Percentiles rank a stretch among this genome's conserved stretches.
Evolutionary conservation across 495 filamentous ascomycete species (phyloP).

Genomic region (Durotheca rogersii): DNA sequence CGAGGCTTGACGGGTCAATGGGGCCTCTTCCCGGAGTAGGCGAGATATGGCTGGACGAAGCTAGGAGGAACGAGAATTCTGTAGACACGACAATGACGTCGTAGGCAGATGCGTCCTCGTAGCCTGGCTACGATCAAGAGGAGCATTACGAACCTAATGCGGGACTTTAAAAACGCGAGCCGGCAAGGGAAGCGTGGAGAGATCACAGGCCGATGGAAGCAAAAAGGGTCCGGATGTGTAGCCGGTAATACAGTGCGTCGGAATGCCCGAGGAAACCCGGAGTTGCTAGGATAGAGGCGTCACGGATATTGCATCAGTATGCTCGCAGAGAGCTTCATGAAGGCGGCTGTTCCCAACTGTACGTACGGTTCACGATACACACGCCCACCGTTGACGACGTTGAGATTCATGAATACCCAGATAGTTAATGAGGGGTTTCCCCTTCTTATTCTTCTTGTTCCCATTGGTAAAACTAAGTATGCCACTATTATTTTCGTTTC

Average conservation of each 20-base stretch:
- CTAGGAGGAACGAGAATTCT: background rate
- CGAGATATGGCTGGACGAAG: conserved; percentile 27
- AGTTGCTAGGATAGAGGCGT: conserved; percentile 29
- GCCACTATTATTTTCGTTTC: no score
- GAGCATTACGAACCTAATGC: background rate
- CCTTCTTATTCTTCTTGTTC: no score
- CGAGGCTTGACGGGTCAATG: no score
- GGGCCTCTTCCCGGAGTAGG: conserved; percentile 18
- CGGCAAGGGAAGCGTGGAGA: no score
- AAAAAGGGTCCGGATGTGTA: background rate
- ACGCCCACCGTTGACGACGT: background rate
- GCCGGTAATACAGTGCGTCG: background rate
- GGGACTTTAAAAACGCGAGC: no score
- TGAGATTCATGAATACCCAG: conserved; percentile 17
- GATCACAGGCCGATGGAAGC: background rate
- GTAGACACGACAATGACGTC: conserved; percentile 7
- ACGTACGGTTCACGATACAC: background rate
- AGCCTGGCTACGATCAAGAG: background rate
- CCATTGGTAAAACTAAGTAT: no score
- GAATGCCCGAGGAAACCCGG: conserved; percentile 1
- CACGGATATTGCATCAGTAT: conserved; percentile 15
- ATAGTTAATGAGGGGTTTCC: conserved; percentile 12
- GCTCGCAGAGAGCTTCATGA: conserved; percentile 4
- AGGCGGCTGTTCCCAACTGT: conserved; percentile 5
- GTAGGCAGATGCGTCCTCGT: no score